Conservation (phyloP, 2,329 filamentous ascomycete species). For the Dryadomyces quercivorus region DNA sequence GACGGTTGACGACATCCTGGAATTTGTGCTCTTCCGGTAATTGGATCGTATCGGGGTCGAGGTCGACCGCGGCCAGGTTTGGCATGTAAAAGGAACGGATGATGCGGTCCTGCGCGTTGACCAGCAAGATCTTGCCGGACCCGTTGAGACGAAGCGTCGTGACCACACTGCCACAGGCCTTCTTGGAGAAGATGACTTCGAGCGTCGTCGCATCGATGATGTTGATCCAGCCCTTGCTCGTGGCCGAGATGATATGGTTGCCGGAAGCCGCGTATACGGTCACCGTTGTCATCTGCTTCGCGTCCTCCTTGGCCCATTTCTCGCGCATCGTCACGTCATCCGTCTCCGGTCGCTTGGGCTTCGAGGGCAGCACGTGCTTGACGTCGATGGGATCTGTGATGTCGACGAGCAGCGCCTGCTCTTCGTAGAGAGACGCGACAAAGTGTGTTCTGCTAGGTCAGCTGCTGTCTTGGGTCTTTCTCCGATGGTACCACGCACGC, state of each 20-base stretch:
- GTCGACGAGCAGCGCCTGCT: slow-evolving; percentile 81
- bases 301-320: slow-evolving; percentile 82
- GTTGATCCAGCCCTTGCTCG: slow-evolving; percentile 92
- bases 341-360: slow-evolving; percentile 60
- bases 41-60: slow-evolving; percentile 77
- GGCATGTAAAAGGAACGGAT: slow-evolving; percentile 88
- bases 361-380: slow-evolving; percentile 69
- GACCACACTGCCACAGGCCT: slow-evolving; percentile 77
- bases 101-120: slow-evolving; percentile 90
- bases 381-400: slow-evolving; percentile 55
- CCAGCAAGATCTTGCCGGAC: slow-evolving; percentile 76
- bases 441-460: slow-evolving; percentile 53
- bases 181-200: slow-evolving; percentile 78
- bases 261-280: slow-evolving; percentile 79
- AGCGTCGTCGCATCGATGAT: slow-evolving; percentile 76
- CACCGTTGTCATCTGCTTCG: slow-evolving; percentile 88
- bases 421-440: slow-evolving; percentile 86
- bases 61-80: slow-evolving; percentile 53
- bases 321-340: slow-evolving; percentile 63
- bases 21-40: slow-evolving; percentile 95
- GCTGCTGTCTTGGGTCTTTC: neutral
- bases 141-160: slow-evolving; percentile 74
- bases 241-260: slow-evolving; percentile 82
- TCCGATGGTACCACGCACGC: slow-evolving; percentile 21
- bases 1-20: slow-evolving; percentile 87